These are phyloP conservation scores for Castanopsis chinensis DNA, from an alignment of 306 rosid species.

Conservation along the genomic window DNA sequence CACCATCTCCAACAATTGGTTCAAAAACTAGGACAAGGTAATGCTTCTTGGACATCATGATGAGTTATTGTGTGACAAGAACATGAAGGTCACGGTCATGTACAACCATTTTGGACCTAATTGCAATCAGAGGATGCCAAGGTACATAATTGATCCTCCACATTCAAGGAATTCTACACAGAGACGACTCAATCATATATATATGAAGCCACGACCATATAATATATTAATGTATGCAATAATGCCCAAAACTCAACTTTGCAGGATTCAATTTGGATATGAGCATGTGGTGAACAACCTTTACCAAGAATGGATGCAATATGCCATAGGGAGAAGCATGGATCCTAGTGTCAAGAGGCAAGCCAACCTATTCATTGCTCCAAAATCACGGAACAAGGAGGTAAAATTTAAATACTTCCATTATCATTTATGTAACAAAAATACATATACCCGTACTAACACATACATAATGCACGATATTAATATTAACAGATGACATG, in stretches of 20 bases:
- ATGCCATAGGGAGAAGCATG: not conserved
- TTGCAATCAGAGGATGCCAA: slow-evolving; percentile 3
- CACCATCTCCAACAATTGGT: slow-evolving; percentile 1
- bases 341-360: slow-evolving; percentile 35
- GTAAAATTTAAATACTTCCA: not conserved
- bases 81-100: not conserved
- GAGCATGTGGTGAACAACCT: not conserved
- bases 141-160: not conserved
- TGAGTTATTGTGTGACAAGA: not conserved
- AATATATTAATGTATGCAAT: no score
- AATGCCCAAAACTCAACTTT: not conserved
- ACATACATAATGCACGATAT: no score
- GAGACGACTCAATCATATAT: not conserved
- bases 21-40: not conserved
- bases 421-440: no score
- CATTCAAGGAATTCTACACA: not conserved
- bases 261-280: not conserved
- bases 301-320: slow-evolving; percentile 5
- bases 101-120: slow-evolving; percentile 9
- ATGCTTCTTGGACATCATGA: not conserved
- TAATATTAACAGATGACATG: slow-evolving; percentile 13
- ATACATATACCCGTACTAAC: no score
- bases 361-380: slow-evolving; percentile 45
- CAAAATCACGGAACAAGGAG: slow-evolving; percentile 26
- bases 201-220: no score